Conservation (phyloP, 345 rosid genomes). For the Iberis pinnata region DNA sequence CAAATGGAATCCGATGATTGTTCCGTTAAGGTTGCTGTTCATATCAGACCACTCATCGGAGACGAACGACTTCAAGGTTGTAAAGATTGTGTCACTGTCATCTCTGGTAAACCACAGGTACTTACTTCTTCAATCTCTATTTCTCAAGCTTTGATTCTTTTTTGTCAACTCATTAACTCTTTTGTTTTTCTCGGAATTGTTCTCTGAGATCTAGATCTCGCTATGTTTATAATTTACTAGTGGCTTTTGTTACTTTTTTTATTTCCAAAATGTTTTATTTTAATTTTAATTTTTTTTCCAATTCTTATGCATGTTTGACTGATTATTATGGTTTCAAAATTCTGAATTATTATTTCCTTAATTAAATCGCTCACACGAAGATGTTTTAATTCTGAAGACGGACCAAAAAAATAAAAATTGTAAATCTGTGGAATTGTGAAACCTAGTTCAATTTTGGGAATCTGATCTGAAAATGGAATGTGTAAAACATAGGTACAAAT, state of each 20-base stretch:
- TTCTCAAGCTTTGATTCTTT: no score
- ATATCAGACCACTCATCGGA: conserved; percentile 88
- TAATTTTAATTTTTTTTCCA: not conserved
- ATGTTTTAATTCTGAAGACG: not conserved
- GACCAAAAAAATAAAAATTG: no score
- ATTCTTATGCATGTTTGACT: conserved; percentile 26
- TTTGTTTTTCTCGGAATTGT: not conserved
- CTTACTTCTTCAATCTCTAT: no score
- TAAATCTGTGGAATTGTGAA: no score
- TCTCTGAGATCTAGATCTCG: conserved; percentile 31
- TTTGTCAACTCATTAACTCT: no score
- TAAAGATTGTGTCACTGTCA: conserved; percentile 86
- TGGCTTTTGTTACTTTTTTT: no score
- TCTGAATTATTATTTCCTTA: conserved; percentile 5
- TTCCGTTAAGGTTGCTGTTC: conserved; percentile 94
- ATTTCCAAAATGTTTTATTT: no score
- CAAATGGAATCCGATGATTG: conserved; percentile 79
- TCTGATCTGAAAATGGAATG: no score
- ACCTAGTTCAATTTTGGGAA: no score
- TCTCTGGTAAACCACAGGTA: conserved; percentile 94
- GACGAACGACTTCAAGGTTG: conserved; percentile 91
- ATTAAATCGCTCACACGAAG: not conserved
- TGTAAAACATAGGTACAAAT: conserved; percentile 64
- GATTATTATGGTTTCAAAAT: conserved; percentile 1
- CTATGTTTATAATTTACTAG: not conserved